Base-by-base conservation (phyloP, 306 rosid species). In the Pachyrhizus erosus region DNA sequence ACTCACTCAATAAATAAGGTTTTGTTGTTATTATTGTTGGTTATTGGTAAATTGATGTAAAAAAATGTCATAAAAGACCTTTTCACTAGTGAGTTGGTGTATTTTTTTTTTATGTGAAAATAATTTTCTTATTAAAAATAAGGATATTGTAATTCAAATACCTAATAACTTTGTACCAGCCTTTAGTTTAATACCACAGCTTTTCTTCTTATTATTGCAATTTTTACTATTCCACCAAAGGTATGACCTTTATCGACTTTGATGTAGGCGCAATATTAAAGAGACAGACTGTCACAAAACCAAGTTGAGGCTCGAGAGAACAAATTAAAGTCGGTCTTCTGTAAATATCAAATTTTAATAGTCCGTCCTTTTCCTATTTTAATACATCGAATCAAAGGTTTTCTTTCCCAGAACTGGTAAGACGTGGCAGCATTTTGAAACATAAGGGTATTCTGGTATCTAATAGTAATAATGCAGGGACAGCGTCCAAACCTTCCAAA, bases 281-380 rank as follows among this genome's bases (percentile, higher is more conserved):
- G 39, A 37, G 20, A 52, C 42, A 68, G 57, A 21, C 29, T 48
- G 65, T 66, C 82, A 31, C 17, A 66, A 62, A 77, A 45, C 18
- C 5, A 37, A 37, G n/a, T n/a, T n/a, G n/a, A n/a, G n/a, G n/a
- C n/a, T n/a, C n/a, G n/a, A n/a, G n/a, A n/a, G n/a, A n/a, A 7
- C 21, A 29, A 40, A 31, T 5, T 24, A 74, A 64, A 65, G 31
- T 17, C 8, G 10, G 51, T 66, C 54, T 20, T 61, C 42, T 67
- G 5, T 34, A 46, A 27, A 45, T 37, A 77, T 51, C 58, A 78
- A 18, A 37, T 15, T 42, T 40, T 2, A 43, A 61, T 60, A 55
- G 27, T 72, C 46, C 45, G 57, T 40, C 6, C 23, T 57, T 46
- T 39, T 31, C 29, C 73, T 20, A 73, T 34, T 18, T 42, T 40